Conservation (phyloP, 345 rosid species). For the Cardamine occulta region DNA sequence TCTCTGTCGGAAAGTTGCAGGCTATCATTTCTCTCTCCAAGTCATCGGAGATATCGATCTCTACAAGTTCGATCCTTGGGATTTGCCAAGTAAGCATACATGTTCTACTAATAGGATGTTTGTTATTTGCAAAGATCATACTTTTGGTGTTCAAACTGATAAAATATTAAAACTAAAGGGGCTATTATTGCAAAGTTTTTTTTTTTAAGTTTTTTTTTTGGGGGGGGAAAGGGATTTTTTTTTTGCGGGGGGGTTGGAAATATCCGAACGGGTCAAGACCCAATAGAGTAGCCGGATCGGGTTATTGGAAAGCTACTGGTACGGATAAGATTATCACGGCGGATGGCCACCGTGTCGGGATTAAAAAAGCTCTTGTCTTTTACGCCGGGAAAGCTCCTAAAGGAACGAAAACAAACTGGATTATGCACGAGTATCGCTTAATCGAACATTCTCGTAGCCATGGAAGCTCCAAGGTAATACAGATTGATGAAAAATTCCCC, state of each 20-base stretch:
- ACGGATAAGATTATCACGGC: constrained; percentile 75
- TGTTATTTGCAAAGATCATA: neutral
- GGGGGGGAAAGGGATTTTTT: too few species aligned
- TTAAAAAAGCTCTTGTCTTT: constrained; percentile 93
- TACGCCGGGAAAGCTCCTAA: constrained; percentile 90
- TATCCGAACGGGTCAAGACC: constrained; percentile 98
- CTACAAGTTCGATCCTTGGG: constrained; percentile 97
- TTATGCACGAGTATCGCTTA: constrained; percentile 96
- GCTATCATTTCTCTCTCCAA: constrained; percentile 61
- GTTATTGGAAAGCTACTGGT: constrained; percentile 99
- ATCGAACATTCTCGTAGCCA: constrained; percentile 52
- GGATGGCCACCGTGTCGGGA: constrained; percentile 82
- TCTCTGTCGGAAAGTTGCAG: constrained; percentile 82
- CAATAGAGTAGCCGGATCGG: constrained; percentile 88
- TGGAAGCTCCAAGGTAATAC: constrained; percentile 69
- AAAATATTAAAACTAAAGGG: constrained; percentile 1
- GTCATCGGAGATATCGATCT: constrained; percentile 88
- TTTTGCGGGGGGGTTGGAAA: too few species aligned
- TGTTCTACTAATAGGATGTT: neutral
- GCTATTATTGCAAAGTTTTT: neutral
- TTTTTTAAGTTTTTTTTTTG: too few species aligned
- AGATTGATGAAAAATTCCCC: neutral
- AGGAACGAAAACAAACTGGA: constrained; percentile 98
- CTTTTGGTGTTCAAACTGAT: neutral
- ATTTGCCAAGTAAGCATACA: constrained; percentile 70